These are phyloP conservation scores for Epichloe sibirici DNA, from an alignment of 2,329 filamentous ascomycete species.

Conservation along the genomic window DNA sequence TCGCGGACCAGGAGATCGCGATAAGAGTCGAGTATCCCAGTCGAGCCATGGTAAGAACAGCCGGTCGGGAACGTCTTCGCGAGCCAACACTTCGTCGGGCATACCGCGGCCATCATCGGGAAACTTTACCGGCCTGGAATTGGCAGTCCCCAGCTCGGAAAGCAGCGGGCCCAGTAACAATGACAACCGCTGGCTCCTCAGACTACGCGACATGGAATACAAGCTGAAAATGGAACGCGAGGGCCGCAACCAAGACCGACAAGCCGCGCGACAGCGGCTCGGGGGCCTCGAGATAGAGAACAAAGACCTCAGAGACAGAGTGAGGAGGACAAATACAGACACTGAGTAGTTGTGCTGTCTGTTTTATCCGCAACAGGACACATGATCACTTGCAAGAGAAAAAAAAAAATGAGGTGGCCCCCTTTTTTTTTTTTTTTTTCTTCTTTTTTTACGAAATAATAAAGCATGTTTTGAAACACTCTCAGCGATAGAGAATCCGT, in stretches of 20 bases:
- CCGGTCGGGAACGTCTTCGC: constrained; percentile 19
- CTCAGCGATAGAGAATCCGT: neutral
- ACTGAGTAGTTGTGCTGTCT: constrained; percentile 5
- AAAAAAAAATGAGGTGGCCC: neutral
- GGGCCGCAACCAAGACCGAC: constrained; percentile 70
- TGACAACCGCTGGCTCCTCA: constrained; percentile 72
- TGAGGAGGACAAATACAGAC: constrained; percentile 29
- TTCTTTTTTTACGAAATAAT: neutral
- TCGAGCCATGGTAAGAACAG: constrained; percentile 17
- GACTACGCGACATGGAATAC: constrained; percentile 76
- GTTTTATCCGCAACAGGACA: neutral
- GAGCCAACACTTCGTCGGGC: constrained; percentile 18
- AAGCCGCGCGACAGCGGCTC: constrained; percentile 67
- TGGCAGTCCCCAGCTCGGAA: constrained; percentile 14
- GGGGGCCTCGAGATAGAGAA: constrained; percentile 67
- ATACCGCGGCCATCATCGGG: constrained; percentile 15
- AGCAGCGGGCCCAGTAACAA: constrained; percentile 16
- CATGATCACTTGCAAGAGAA: neutral
- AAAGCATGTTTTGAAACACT: neutral
- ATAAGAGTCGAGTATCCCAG: constrained; percentile 26
- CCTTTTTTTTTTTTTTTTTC: too few relatives aligned
- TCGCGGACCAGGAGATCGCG: constrained; percentile 36
- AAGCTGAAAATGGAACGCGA: constrained; percentile 85
- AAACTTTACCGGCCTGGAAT: constrained; percentile 14
- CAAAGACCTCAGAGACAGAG: constrained; percentile 51